Conservation (phyloP, 2,329 filamentous ascomycete genomes). For the Intubia oerlemansii region DNA sequence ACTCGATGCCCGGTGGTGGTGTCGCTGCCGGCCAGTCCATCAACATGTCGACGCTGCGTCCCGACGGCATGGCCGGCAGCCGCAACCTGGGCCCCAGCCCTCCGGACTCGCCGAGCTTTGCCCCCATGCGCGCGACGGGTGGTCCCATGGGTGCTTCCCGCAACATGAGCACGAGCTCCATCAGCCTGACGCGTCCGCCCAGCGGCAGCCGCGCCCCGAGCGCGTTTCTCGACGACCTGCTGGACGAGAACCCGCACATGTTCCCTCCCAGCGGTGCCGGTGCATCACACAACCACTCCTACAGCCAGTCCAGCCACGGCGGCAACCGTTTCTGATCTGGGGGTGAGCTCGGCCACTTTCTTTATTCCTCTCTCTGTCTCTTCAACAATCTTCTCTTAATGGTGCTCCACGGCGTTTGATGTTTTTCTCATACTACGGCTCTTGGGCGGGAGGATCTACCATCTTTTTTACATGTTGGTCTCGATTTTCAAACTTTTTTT, state of each 20-base stretch:
- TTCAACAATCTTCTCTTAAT: too few relatives aligned
- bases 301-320: conserved; percentile 10
- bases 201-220: conserved; percentile 64
- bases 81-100: conserved; percentile 30
- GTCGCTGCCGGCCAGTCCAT: conserved; percentile 30
- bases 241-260: conserved; percentile 47
- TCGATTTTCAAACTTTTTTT: background rate
- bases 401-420: too few relatives aligned
- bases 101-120: conserved; percentile 40
- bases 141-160: conserved; percentile 9
- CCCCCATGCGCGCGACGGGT: conserved; percentile 17
- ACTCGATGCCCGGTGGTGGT: conserved; percentile 25
- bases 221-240: conserved; percentile 74
- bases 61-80: conserved; percentile 31
- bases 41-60: conserved; percentile 37
- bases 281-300: conserved; percentile 10
- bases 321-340: conserved; percentile 6
- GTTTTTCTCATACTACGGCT: too few relatives aligned
- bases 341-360: too few relatives aligned
- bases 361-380: too few relatives aligned
- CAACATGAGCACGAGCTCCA: conserved; percentile 39
- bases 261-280: conserved; percentile 21
- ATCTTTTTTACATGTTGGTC: too few relatives aligned
- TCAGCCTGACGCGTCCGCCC: conserved; percentile 42
- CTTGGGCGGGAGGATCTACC: too few relatives aligned